Percentiles rank a stretch among this genome's conserved stretches.
These are phyloP conservation scores for Arthonia radiata DNA, from an alignment of 495 filamentous ascomycete species.

Conservation along the genomic window DNA sequence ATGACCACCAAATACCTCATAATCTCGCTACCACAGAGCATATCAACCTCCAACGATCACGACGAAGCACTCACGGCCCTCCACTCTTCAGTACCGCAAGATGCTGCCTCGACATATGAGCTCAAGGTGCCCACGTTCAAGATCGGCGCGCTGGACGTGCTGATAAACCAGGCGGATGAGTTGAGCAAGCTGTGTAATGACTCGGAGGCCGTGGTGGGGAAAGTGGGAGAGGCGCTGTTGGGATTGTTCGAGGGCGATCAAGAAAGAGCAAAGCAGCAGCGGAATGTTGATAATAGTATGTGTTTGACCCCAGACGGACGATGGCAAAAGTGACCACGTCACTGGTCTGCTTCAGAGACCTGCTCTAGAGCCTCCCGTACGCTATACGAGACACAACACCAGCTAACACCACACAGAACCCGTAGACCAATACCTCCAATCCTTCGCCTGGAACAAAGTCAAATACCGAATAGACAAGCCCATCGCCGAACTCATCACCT, in stretches of 20 bases:
- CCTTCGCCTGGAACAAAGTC: conserved; percentile 87
- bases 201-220: conserved; percentile 62
- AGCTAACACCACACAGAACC: conserved; percentile 33
- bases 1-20: conserved; percentile 15
- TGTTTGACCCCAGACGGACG: conserved; percentile 2
- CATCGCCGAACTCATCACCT: conserved; percentile 60
- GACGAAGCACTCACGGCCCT: conserved; percentile 62
- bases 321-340: neutral
- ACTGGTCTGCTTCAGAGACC: conserved; percentile 1
- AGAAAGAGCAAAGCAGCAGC: conserved; percentile 58
- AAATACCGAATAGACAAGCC: conserved; percentile 86
- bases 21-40: conserved; percentile 51
- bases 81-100: conserved; percentile 39
- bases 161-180: conserved; percentile 95
- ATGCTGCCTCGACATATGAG: conserved; percentile 50
- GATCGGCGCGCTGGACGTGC: conserved; percentile 81
- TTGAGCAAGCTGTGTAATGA: conserved; percentile 60
- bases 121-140: conserved; percentile 87
- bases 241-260: conserved; percentile 62
- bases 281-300: conserved; percentile 89
- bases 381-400: neutral
- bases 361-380: neutral
- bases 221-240: conserved; percentile 67
- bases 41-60: conserved; percentile 41
- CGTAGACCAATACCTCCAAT: conserved; percentile 71